Base-by-base conservation (phyloP, 2,329 filamentous ascomycete genomes). In the Hypoxylon sp. region DNA sequence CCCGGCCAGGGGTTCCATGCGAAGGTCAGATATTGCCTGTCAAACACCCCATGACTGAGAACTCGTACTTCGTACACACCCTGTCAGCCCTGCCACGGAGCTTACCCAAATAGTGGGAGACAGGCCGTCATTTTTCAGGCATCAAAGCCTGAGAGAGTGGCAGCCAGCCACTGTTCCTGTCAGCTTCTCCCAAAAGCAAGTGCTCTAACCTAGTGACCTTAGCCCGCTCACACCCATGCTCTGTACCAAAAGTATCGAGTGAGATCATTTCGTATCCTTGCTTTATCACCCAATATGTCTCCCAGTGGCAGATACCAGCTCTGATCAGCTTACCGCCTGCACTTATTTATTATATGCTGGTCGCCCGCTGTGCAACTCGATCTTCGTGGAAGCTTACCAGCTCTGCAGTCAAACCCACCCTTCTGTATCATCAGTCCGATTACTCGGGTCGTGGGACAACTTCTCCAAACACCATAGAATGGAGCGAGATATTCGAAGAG, bases 361-460 rank as follows among this genome's bases (percentile, higher is more conserved):
- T 47, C 44, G 46, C 56, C 63, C 62, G 48, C 56, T 52, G 64
- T 64, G 59, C 34, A 58, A 59, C 50, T 54, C 49, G 41, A 64
- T 56, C 56, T 47, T 68, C 65, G 56, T 62, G 37, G 50, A 67
- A 71, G 60, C 73, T 75, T 59, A 77, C 68, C 58, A 59, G 22
- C 13, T 60, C 48, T 61, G 59, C 75, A 90, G 87, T 73, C 83
- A 86, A 79, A 88, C 87, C 56, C 77, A 84, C 70, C 83, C 85
- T 67, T 83, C 85, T 53, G 84, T 88, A 66, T 83, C 84, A 67
- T 90, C 89, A 46, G 91, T 97, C 69, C 88, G 91, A 74, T 85
- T 97, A 47, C 84, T 95, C 71, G 94, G 94, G 66, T 97, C 93
- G 67, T 98, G 94, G 94, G 94, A 97, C 81, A 97, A 97, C 81